Conservation (phyloP, 2,329 filamentous ascomycete species). For the Macroventuria anomochaeta region DNA sequence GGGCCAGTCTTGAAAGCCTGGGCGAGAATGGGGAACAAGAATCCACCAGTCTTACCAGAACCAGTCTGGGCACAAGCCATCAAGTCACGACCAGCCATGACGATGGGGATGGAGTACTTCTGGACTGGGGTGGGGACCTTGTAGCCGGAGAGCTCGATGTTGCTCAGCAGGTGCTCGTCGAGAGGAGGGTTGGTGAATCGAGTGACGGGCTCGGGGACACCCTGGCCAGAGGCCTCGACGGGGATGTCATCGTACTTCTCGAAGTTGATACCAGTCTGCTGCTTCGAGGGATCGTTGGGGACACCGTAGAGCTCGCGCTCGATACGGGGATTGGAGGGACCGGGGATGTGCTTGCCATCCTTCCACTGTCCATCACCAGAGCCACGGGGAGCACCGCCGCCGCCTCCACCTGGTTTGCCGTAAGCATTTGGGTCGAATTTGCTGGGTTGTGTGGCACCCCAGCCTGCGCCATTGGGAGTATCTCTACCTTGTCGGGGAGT, state of each 20-base stretch:
- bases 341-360: conserved; percentile 94
- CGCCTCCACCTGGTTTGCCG: conserved; percentile 60
- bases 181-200: conserved; percentile 93
- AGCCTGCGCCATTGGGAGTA: conserved; percentile 46
- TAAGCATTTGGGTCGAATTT: conserved; percentile 70
- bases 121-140: conserved; percentile 96
- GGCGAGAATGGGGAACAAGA: conserved; percentile 98
- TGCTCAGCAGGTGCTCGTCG: conserved; percentile 89
- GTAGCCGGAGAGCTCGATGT: conserved; percentile 94
- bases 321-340: conserved; percentile 83
- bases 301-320: conserved; percentile 96
- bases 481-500: conserved; percentile 54
- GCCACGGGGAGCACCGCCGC: conserved; percentile 69
- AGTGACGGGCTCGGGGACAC: conserved; percentile 90
- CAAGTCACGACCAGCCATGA: conserved; percentile 95
- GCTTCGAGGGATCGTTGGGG: conserved; percentile 89
- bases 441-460: conserved; percentile 49
- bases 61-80: conserved; percentile 99
- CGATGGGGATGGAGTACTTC: conserved; percentile 99
- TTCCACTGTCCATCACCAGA: conserved; percentile 96
- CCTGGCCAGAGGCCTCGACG: conserved; percentile 91
- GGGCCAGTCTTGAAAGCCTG: conserved; percentile 93
- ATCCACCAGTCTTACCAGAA: conserved; percentile 99
- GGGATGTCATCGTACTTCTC: conserved; percentile 99
- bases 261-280: conserved; percentile 99